Evolutionary conservation across 495 filamentous ascomycete genomes (phyloP), one percentile per base, ranked within the genome.

Genomic region (Parathielavia hyrcaniae): DNA sequence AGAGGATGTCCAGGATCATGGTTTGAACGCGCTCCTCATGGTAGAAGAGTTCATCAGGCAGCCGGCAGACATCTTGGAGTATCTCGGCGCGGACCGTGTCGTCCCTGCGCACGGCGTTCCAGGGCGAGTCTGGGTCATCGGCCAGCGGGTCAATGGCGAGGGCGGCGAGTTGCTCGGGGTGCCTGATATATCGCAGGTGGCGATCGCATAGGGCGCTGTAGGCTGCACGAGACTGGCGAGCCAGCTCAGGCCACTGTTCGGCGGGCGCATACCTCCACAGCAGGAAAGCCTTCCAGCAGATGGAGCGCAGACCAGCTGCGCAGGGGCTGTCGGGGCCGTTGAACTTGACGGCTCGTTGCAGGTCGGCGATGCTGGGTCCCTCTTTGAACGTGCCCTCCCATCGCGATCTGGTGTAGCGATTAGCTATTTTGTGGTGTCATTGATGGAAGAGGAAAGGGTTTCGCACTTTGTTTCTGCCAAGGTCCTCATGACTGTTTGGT

Each of bases 281-380:
- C 34, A 97, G 73, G 71, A 96, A 96, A 46, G 81, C 80, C 84
- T 95, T 97, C 93, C 93, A 98, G 71, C 89, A 96, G 48, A 96
- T 79, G 23, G 91, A 96, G 40, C 93, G 81, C 55, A 91, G 80
- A 19, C 90, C 90, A 41, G 81, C 78, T 39, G 80, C 75, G 67
- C 87, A 90, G 36, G 86, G 82, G 66, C 77, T 80, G 64, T 72
- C 72, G 53, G 70, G 71, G 62, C 74, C 79, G 67, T 81, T 74
- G 54, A 71, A 65, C 65, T 77, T 86, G 36, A 91, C 79, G 5
- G 83, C 81, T 41, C 75, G 76, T 68, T 82, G 84, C 9, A 96
- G 79, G 59, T 89, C 83, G 50, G 75, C 71, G 58, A 89, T 67
- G 58, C 72, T 85, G 43, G 76, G 68, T 64, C 79, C 79, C 63